Evolutionary conservation across 208 protist genomes (phyloP).

Genomic region (Acanthamoeba royreba): DNA sequence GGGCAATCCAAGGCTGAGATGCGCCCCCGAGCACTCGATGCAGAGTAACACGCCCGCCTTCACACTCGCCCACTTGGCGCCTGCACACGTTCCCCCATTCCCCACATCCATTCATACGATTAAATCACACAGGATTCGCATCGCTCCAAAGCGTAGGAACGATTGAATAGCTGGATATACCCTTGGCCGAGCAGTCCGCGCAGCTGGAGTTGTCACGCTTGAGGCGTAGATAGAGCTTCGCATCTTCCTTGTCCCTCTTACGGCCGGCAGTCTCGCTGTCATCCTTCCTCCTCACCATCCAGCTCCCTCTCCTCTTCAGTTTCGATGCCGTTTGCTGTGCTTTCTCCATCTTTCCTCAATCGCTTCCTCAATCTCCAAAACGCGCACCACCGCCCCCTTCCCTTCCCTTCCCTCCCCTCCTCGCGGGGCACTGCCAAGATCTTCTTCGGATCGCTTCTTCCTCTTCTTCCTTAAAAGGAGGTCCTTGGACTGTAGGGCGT

Average conservation of each 20-base stretch:
- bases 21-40: slow-evolving; percentile 75
- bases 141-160: background rate
- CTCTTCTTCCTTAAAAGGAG: too few species aligned
- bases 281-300: background rate
- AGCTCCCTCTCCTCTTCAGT: background rate
- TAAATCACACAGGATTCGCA: background rate
- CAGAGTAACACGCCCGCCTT: slow-evolving; percentile 81
- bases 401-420: too few species aligned
- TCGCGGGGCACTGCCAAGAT: too few species aligned
- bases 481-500: too few species aligned
- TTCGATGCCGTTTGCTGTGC: background rate
- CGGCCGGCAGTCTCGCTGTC: background rate
- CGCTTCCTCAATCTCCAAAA: too few species aligned
- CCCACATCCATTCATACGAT: background rate
- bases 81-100: too few species aligned
- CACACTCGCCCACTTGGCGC: slow-evolving; percentile 67
- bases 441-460: too few species aligned
- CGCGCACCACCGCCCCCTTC: too few species aligned
- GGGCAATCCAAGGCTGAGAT: slow-evolving; percentile 64
- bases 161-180: background rate
- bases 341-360: too few species aligned
- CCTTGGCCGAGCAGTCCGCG: background rate
- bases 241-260: background rate
- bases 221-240: background rate
- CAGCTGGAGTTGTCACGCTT: background rate